Conservation (phyloP, 1,284 basidiomycete species). For the Heliocybe sulcata region DNA sequence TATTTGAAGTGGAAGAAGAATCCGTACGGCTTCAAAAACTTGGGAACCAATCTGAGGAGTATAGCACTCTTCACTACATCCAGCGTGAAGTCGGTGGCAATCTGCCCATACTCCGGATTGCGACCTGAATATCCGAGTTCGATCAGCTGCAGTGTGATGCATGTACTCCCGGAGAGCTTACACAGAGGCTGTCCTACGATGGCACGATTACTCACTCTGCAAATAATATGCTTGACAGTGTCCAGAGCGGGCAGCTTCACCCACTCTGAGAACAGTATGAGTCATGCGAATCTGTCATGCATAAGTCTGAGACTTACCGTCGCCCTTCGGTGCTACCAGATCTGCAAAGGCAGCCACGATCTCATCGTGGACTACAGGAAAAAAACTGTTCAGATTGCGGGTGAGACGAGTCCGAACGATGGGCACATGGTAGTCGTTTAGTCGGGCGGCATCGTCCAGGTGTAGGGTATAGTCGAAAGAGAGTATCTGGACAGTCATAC, state of each 20-base stretch:
- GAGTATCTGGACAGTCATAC: constrained; percentile 4
- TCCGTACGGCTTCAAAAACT: constrained; percentile 30
- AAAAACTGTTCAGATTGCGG: constrained; percentile 13
- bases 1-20: background rate
- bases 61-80: constrained; percentile 19
- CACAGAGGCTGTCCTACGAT: constrained; percentile 34
- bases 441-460: constrained; percentile 3
- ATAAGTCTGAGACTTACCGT: constrained; percentile 26
- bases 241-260: constrained; percentile 20
- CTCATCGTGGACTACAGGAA: constrained; percentile 18
- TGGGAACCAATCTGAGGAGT: constrained; percentile 27
- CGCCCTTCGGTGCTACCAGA: constrained; percentile 12
- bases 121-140: too few species aligned
- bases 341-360: constrained; percentile 15
- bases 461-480: constrained; percentile 1
- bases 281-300: constrained; percentile 22
- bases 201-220: constrained; percentile 29
- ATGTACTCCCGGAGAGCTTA: too few species aligned
- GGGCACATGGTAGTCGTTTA: constrained; percentile 15
- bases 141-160: too few species aligned
- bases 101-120: constrained; percentile 26
- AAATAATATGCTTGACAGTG: constrained; percentile 30
- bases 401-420: constrained; percentile 17
- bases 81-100: constrained; percentile 25
- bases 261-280: constrained; percentile 28